phyloP scores from a whole-genome alignment of 768 basidiomycete genomes.

The Naganishia kalamii region DNA sequence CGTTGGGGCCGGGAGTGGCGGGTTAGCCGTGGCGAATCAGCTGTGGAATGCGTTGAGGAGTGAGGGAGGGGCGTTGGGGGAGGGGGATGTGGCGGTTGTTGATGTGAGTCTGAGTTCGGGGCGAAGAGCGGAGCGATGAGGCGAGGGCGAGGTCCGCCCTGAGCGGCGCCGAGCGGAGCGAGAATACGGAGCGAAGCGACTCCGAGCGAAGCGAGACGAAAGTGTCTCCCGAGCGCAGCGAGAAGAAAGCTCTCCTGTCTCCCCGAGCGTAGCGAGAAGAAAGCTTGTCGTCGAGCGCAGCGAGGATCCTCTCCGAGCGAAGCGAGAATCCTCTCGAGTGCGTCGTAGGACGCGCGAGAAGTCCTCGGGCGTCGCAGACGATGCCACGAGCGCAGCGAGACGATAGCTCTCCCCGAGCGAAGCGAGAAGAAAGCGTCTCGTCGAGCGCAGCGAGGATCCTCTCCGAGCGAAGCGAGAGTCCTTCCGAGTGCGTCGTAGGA shows the following conservation, averaged over 20 bases:
- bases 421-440: background rate
- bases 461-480: background rate
- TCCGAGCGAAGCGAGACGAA: too few species aligned
- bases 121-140: background rate
- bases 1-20: conserved; percentile 77
- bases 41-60: conserved; percentile 71
- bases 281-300: background rate
- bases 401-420: background rate
- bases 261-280: background rate
- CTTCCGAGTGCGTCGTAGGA: too few species aligned
- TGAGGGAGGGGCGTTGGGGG: conserved; percentile 61
- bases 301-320: background rate
- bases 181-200: too few species aligned
- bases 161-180: too few species aligned
- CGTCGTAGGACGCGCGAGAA: background rate
- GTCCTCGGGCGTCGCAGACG: background rate
- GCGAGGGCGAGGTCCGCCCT: background rate
- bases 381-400: background rate
- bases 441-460: background rate
- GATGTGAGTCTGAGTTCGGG: conserved; percentile 52
- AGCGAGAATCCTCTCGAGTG: too few species aligned
- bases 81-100: conserved; percentile 76
- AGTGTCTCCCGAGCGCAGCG: too few species aligned
- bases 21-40: conserved; percentile 77
- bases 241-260: too few species aligned